Base-by-base conservation (phyloP, 1,284 basidiomycete species). In the Leccinum holopus region DNA sequence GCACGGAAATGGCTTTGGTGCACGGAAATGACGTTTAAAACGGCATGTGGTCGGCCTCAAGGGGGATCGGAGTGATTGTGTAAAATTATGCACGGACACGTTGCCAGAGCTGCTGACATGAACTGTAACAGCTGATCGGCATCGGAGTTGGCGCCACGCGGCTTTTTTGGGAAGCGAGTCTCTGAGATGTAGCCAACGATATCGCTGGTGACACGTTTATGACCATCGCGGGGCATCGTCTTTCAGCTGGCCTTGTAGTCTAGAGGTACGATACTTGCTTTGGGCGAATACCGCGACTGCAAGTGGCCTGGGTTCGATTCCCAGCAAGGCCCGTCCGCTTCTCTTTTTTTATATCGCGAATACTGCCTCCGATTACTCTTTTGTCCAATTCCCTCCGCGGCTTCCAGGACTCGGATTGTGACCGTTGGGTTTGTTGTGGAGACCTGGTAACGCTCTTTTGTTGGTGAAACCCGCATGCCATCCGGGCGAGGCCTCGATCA, bases 251-350 rank as follows among this genome's bases (percentile, higher is more conserved):
- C 72, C 75, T 77, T 76, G 73, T 79, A 75, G 77, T 78, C 78
- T 78, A 79, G 77, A 76, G 77, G 77, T 79, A 78, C 77, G 77
- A 78, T 79, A 79, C 77, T 77, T 79, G 77, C 78, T 78, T 79
- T 79, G 77, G 78, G 78, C 51, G 35, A 21, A n/a, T 53, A 12
- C 37, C 51, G 41, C 59, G 65, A 68, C 41, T 79, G 77, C 78
- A 79, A 78, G 77, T 79, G 77, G 76, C 78, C 78, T 74, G 77
- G 76, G 78, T 79, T 78, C 77, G 76, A 79, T 74, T 79, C 78
- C 78, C 78, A 73, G 77, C 73, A 74, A 78, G 75, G 75, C 71
- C 72, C 73, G 0, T 47, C 39, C 9, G 33, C 28, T 18, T 55
- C 30, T 2, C n/a, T 5, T 4, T 60, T 64, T 35, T 14, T 30